Conservation (phyloP, 805 yeast species). For the Candida manassasensis region DNA sequence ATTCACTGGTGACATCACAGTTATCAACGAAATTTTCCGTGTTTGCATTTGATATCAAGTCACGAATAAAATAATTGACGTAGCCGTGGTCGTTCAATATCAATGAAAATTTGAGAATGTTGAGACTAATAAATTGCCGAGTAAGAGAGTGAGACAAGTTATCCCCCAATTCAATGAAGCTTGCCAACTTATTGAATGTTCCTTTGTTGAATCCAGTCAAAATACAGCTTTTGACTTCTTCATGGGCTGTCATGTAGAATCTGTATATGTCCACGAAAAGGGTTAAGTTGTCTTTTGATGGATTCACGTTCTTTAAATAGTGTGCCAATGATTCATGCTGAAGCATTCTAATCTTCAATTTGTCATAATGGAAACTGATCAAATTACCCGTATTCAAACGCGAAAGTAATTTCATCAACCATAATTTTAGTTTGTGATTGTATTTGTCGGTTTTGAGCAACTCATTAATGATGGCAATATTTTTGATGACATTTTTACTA, state of each 20-base stretch:
- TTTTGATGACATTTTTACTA: slow-evolving; percentile 23
- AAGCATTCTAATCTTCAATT: slow-evolving; percentile 62
- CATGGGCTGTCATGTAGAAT: slow-evolving; percentile 52
- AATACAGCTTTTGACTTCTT: slow-evolving; percentile 47
- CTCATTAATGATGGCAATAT: slow-evolving; percentile 54
- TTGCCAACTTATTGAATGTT: slow-evolving; percentile 61
- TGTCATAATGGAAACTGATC: slow-evolving; percentile 48
- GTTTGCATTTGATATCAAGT: slow-evolving; percentile 12
- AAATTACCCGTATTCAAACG: slow-evolving; percentile 49
- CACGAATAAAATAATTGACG: slow-evolving; percentile 20
- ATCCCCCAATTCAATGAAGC: slow-evolving; percentile 57
- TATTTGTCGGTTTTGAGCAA: slow-evolving; percentile 55
- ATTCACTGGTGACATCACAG: slow-evolving; percentile 53
- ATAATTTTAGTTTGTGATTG: slow-evolving; percentile 66
- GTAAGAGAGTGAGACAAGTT: slow-evolving; percentile 49
- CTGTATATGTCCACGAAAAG: slow-evolving; percentile 29
- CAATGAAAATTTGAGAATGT: slow-evolving; percentile 29
- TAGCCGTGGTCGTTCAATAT: slow-evolving; percentile 29
- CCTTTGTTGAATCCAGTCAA: slow-evolving; percentile 52
- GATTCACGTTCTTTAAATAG: slow-evolving; percentile 38
- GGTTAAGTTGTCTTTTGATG: slow-evolving; percentile 37
- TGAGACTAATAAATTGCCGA: slow-evolving; percentile 32
- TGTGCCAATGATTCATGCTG: slow-evolving; percentile 70
- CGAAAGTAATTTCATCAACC: slow-evolving; percentile 65
- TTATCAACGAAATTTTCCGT: slow-evolving; percentile 39